These are phyloP conservation scores for Croton setiger DNA, from an alignment of 441 rosid species.

Conservation along the genomic window DNA sequence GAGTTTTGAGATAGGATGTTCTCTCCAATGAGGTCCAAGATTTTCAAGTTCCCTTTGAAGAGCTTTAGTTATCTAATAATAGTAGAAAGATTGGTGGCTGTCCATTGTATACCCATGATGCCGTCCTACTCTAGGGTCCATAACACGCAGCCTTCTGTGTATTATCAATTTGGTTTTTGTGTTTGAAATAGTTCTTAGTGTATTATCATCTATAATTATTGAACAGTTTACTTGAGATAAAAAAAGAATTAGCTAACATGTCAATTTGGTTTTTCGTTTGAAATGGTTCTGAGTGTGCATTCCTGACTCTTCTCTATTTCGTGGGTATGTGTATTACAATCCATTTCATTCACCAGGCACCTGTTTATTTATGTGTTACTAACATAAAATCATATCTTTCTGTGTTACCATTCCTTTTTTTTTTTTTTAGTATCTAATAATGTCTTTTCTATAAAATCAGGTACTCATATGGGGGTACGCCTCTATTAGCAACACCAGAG, in stretches of 20 bases:
- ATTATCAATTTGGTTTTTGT: no score
- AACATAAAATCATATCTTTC: background rate
- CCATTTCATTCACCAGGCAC: background rate
- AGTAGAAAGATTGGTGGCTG: no score
- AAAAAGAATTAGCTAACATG: background rate
- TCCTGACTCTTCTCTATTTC: background rate
- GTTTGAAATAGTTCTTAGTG: no score
- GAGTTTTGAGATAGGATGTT: no score
- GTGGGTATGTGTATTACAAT: background rate
- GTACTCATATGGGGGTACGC: conserved; percentile 66
- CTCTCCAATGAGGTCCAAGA: no score
- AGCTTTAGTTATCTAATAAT: no score
- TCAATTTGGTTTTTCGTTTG: conserved; percentile 2
- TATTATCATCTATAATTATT: background rate
- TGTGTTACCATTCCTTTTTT: background rate
- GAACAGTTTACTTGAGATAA: background rate
- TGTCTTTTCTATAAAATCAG: conserved; percentile 27
- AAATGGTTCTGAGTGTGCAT: background rate
- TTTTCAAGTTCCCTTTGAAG: no score
- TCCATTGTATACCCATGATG: no score
- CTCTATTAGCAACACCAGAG: conserved; percentile 50
- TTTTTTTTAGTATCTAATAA: background rate
- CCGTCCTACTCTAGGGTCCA: no score
- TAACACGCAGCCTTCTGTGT: background rate
- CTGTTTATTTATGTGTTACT: background rate